These are phyloP conservation scores for Solanum lycopersicoides DNA, from an alignment of 257 asterid species.

Conservation along the genomic window DNA sequence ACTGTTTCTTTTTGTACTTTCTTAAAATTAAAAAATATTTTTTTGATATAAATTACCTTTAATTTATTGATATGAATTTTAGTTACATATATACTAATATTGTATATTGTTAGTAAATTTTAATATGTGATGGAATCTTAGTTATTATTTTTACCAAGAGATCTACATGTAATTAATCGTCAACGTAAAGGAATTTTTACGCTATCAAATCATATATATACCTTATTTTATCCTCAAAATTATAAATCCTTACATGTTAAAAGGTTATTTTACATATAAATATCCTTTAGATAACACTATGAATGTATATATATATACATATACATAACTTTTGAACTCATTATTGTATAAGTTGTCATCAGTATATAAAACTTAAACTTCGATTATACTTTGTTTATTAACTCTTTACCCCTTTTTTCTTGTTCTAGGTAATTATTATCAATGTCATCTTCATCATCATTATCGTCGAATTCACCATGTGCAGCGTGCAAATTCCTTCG, in stretches of 20 bases:
- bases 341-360: background rate
- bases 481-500: constrained; percentile 38
- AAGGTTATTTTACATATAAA: background rate
- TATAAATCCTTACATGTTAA: background rate
- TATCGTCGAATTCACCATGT: constrained; percentile 26
- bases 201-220: background rate
- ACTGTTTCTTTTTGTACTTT: background rate
- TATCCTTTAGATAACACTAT: background rate
- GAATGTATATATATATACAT: background rate
- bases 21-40: background rate
- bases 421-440: background rate
- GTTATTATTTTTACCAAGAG: background rate
- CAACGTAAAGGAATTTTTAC: background rate
- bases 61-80: background rate
- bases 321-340: background rate
- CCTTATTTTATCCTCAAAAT: background rate
- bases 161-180: background rate
- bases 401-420: background rate
- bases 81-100: background rate
- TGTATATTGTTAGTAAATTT: background rate
- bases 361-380: background rate
- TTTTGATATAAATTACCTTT: background rate
- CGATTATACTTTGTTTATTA: background rate
- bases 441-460: constrained; percentile 2
- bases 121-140: too few relatives aligned